These are phyloP conservation scores for Penicillium sp. DNA, from an alignment of 2,329 filamentous ascomycete species.

Conservation along the genomic window DNA sequence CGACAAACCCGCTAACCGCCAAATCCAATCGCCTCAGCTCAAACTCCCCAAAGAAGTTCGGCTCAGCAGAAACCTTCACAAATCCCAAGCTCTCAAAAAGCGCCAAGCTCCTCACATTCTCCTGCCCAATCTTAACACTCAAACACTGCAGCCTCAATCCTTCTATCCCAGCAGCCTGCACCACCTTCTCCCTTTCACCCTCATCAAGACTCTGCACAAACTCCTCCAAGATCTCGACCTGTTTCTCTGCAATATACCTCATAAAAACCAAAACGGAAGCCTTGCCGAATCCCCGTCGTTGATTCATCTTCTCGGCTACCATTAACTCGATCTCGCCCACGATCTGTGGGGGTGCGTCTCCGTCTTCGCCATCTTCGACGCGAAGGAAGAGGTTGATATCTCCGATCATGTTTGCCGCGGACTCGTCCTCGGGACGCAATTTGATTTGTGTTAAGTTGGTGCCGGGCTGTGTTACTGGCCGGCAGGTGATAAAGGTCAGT, in stretches of 20 bases:
- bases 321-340: constrained; percentile 83
- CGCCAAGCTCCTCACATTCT: constrained; percentile 57
- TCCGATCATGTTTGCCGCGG: constrained; percentile 62
- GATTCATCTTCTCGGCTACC: constrained; percentile 64
- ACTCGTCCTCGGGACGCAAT: constrained; percentile 52
- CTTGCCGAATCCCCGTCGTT: constrained; percentile 65
- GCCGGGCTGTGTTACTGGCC: constrained; percentile 36
- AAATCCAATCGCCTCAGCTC: constrained; percentile 53
- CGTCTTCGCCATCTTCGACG: constrained; percentile 53
- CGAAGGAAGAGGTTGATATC: constrained; percentile 82
- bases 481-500: constrained; percentile 85
- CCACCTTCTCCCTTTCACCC: background rate
- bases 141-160: constrained; percentile 43
- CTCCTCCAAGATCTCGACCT: constrained; percentile 58
- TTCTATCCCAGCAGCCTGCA: constrained; percentile 3
- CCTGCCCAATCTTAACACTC: constrained; percentile 61
- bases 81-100: constrained; percentile 65
- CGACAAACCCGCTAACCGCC: constrained; percentile 24
- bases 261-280: constrained; percentile 69
- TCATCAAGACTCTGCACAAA: constrained; percentile 39
- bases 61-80: constrained; percentile 45
- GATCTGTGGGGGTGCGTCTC: constrained; percentile 33
- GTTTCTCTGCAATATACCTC: constrained; percentile 62
- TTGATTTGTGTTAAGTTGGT: background rate
- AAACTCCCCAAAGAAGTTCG: constrained; percentile 69